Evolutionary conservation across 345 rosid species (phyloP), one percentile per base, ranked within the genome.

Genomic region (Reutealis trisperma): DNA sequence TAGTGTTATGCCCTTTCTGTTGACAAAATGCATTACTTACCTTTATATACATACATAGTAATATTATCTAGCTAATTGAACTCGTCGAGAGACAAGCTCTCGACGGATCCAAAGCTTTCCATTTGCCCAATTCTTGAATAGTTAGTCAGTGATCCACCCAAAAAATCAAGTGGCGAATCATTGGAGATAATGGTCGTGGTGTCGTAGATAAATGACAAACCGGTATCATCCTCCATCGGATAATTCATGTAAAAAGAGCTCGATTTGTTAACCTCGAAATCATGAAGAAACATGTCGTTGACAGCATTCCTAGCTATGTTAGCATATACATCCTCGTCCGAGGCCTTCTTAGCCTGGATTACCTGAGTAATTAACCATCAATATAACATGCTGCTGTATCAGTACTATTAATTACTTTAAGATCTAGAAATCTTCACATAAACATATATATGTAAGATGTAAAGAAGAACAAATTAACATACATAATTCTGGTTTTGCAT

Each of bases 291-390:
- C 32, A 87, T 60, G 84, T 93, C 97, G 54, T 79, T 86, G 61
- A 88, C 82, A 44, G 75, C 83, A 65, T 79, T 88, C 75, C 78
- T 81, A 22, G 89, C 71, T 71, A 92, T 80, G 75, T 92, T 82
- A 8, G 84, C 81, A 83, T 90, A 90, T 64, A 91, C 83, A 69
- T 90, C 87, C 78, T 85, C 86, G 65, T 90, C 95, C 0, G 89
- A 82, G 5, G 97, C 95, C 83, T 93, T 96, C 79, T 81, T 91
- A 37, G 97, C 99, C 75, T 96, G 92, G 80, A 93, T 93, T 57
- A 90, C 94, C 99, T 96, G 85, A 54, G 21, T 54, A 69, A 77
- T 37, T 58, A 75, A 44, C 24, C 59, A 63, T 54, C 15, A 63
- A 69, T 0, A 22, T 0, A 6, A 16, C 18, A 21, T 6, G 21